Conservation (phyloP, 495 filamentous ascomycete genomes). For the Neurospora hispaniola region DNA sequence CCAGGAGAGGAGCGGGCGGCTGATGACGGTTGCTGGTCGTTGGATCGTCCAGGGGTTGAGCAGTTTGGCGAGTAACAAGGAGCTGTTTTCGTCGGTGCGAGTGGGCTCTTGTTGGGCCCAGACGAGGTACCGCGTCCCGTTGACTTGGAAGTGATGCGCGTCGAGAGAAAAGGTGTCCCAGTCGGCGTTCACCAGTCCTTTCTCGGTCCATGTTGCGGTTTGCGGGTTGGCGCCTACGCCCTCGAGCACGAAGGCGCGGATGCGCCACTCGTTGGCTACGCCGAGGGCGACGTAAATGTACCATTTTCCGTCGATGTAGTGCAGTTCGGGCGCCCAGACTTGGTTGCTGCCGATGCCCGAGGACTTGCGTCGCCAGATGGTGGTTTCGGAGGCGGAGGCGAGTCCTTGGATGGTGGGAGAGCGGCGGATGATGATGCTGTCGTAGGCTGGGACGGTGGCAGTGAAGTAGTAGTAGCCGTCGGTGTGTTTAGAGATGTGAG, state of each 20-base stretch:
- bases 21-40: slow-evolving; percentile 23
- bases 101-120: slow-evolving; percentile 21
- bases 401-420: slow-evolving; percentile 40
- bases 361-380: slow-evolving; percentile 28
- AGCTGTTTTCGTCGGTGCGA: slow-evolving; percentile 12
- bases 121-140: slow-evolving; percentile 19
- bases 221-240: slow-evolving; percentile 15
- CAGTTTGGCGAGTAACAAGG: slow-evolving; percentile 12
- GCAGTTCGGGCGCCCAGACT: slow-evolving; percentile 48
- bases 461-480: slow-evolving; percentile 45
- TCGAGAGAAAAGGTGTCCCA: slow-evolving; percentile 23
- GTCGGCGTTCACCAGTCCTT: slow-evolving; percentile 18
- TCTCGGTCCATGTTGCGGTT: slow-evolving; percentile 15
- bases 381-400: slow-evolving; percentile 26
- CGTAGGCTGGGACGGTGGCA: slow-evolving; percentile 33
- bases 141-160: slow-evolving; percentile 15
- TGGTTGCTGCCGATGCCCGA: slow-evolving; percentile 37
- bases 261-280: slow-evolving; percentile 15
- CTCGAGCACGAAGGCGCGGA: slow-evolving; percentile 21
- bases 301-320: slow-evolving; percentile 37
- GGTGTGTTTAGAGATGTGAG: slow-evolving; percentile 31
- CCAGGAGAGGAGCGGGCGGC: slow-evolving; percentile 34
- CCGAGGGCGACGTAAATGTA: slow-evolving; percentile 35
- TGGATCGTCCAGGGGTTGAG: slow-evolving; percentile 21
- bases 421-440: slow-evolving; percentile 37